phyloP scores from a whole-genome alignment of 164 flowering plant species.

The Annona cherimola region DNA sequence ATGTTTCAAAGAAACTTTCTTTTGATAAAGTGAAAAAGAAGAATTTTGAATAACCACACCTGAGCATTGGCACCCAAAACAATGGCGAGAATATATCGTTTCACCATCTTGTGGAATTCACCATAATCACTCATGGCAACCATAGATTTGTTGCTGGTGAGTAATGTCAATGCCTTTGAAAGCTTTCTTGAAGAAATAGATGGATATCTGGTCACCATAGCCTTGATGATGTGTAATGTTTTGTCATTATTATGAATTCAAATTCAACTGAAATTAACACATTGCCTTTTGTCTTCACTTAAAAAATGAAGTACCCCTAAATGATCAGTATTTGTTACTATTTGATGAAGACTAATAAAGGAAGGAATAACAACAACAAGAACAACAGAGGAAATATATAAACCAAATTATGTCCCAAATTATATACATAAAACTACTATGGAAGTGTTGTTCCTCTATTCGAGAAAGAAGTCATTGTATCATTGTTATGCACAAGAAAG shows the following conservation, averaged over 20 bases:
- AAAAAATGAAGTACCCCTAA: too few relatives aligned
- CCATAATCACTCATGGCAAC: constrained; percentile 91
- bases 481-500: too few relatives aligned
- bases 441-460: too few relatives aligned
- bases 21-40: background rate
- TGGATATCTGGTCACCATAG: constrained; percentile 75
- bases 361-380: too few relatives aligned
- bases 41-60: constrained; percentile 33
- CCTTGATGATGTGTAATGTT: constrained; percentile 35
- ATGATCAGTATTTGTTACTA: too few relatives aligned
- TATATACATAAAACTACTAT: too few relatives aligned
- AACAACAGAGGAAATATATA: too few relatives aligned
- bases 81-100: constrained; percentile 47
- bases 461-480: too few relatives aligned
- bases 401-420: too few relatives aligned
- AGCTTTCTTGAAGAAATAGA: constrained; percentile 88
- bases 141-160: constrained; percentile 67
- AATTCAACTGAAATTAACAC: too few relatives aligned
- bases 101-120: constrained; percentile 70
- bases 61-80: constrained; percentile 77
- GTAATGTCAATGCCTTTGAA: constrained; percentile 61
- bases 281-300: too few relatives aligned
- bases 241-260: background rate
- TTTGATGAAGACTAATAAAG: too few relatives aligned
- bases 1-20: background rate